Evolutionary conservation across 1,284 basidiomycete genomes (phyloP), one percentile per base, ranked within the genome.

Genomic region (Boletus semigastroideus): DNA sequence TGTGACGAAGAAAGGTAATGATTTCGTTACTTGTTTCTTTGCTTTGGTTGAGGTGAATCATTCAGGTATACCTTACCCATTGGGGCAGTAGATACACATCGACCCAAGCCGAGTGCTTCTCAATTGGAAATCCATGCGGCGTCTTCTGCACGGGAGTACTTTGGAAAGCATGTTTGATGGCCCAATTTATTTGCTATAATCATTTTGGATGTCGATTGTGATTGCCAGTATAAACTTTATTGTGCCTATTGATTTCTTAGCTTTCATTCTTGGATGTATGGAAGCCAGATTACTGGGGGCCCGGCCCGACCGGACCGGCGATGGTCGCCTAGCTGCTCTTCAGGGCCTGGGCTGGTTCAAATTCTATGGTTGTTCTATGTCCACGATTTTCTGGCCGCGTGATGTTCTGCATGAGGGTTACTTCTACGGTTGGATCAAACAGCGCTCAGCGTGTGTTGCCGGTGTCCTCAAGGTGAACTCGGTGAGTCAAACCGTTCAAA

Each of bases 1-100:
- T 99, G 96, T 75, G 94, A 98, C 69, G 97, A 99, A 71, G 94
- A 96, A 70, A 80, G 97, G 78, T 94, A 65, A 53, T 72, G 6
- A 27, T 45, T 10, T 20, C 20, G 14, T n/a, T 13, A 3, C 4
- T 25, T n/a, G 0, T 17, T 14, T 22, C 22, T 30, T 33, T 41
- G 2, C 33, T 40, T 20, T 46, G 11, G 12, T 43, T 65, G 17
- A 63, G 13, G 37, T 12, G 16, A 14, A 41, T 38, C 27, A 41
- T 40, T 27, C 55, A 91, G 88, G 51, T 94, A 90, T 68, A 80
- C 88, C 0, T 74, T 98, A 2, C 92, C 92, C 6, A 97, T 98
- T 63, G 80, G 79, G 22, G 94, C 94, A 0, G 94, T 98, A 22
- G 91, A 96, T 70, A 98, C 94, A 0, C 93, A 96, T 69, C 83